Conservation (phyloP, 306 rosid species). For the Phaseolus lunatus region DNA sequence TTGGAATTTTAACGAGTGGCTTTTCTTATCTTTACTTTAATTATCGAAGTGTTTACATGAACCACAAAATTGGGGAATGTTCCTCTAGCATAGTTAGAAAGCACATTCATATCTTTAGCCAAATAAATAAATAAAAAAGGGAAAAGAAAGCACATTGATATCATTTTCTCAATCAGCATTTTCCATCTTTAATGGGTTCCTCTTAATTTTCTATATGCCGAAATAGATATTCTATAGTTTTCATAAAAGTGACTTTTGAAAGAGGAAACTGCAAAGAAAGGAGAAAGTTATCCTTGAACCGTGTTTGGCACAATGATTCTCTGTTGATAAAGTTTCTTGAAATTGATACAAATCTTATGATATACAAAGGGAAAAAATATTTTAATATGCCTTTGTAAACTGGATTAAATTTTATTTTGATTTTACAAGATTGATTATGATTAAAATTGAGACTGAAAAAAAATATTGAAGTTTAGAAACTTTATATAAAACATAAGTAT, state of each 20-base stretch:
- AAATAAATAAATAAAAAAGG: too few relatives aligned
- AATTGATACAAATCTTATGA: constrained; percentile 3
- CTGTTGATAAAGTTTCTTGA: neutral
- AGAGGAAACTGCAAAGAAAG: constrained; percentile 4
- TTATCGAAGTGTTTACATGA: constrained; percentile 46
- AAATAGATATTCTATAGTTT: constrained; percentile 2
- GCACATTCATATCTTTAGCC: neutral
- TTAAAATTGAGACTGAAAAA: neutral
- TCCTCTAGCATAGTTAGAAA: constrained; percentile 33
- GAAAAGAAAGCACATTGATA: neutral
- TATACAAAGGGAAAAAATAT: neutral
- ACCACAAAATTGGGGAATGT: constrained; percentile 45
- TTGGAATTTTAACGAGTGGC: constrained; percentile 55
- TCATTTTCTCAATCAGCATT: neutral
- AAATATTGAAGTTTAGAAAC: neutral
- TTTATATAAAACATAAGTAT: too few relatives aligned
- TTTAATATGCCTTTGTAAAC: neutral
- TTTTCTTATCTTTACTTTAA: constrained; percentile 34
- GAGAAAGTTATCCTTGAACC: neutral
- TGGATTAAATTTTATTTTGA: neutral
- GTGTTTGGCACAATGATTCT: neutral
- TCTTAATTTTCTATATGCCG: neutral
- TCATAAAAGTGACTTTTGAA: neutral
- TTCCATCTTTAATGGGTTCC: neutral
- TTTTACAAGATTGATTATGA: neutral